Conservation (phyloP, 768 basidiomycete species). For the Termitomyces sp. region DNA sequence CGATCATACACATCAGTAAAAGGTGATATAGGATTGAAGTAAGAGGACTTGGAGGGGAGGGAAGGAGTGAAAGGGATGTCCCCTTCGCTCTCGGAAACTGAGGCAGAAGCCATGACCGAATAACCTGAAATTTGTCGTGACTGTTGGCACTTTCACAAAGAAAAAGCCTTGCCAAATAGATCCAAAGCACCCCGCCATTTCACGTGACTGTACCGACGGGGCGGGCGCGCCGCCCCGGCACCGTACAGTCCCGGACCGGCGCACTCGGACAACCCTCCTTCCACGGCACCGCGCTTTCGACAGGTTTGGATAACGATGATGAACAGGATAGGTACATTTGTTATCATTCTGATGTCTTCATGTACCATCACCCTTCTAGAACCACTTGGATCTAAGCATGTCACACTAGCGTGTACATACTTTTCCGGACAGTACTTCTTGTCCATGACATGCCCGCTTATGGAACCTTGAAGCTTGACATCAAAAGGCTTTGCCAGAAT, state of each 20-base stretch:
- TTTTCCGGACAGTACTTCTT: no score
- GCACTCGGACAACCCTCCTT: no score
- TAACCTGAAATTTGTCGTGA: slow-evolving; percentile 13
- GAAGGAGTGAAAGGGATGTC: slow-evolving; percentile 27
- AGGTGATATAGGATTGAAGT: slow-evolving; percentile 46
- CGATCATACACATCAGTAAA: slow-evolving; percentile 63
- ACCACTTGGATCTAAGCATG: background rate
- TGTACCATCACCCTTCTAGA: background rate
- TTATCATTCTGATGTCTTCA: background rate
- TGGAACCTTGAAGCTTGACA: background rate
- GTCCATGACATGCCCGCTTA: background rate
- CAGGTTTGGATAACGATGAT: background rate
- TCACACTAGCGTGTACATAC: no score
- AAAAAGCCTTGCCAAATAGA: slow-evolving; percentile 35
- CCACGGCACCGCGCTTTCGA: background rate
- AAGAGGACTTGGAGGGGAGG: slow-evolving; percentile 26
- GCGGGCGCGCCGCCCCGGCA: background rate
- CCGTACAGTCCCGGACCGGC: no score
- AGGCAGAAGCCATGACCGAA: slow-evolving; percentile 39
- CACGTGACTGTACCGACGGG: background rate
- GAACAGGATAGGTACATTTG: background rate
- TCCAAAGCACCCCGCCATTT: slow-evolving; percentile 15
- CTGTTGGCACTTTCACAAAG: slow-evolving; percentile 19
- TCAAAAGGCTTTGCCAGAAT: background rate
- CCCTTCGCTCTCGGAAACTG: slow-evolving; percentile 36